Evolutionary conservation across 2,329 filamentous ascomycete genomes (phyloP).

Genomic region (Akanthomyces lecanii): DNA sequence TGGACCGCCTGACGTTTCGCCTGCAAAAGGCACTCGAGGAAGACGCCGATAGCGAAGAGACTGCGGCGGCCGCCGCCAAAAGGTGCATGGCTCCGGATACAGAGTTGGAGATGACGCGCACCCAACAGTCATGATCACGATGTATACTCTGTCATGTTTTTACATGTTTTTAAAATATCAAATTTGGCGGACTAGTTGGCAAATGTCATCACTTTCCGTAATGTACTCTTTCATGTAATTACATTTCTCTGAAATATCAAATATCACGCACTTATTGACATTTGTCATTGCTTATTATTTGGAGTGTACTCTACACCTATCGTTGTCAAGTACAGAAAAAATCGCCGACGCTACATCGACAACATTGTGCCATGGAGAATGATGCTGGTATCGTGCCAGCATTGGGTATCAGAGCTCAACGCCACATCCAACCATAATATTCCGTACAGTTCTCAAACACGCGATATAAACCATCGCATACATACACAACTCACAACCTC

Average conservation of each 20-base stretch:
- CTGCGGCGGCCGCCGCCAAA: conserved; percentile 7
- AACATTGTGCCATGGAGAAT: neutral
- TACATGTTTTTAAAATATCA: neutral
- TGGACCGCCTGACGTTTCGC: conserved; percentile 57
- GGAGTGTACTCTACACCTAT: neutral
- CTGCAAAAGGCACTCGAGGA: conserved; percentile 37
- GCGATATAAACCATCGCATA: no score
- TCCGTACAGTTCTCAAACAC: neutral
- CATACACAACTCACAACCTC: neutral
- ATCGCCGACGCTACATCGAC: neutral
- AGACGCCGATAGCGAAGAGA: conserved; percentile 18
- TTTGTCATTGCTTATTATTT: no score
- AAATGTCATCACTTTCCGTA: neutral
- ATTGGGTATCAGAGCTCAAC: neutral
- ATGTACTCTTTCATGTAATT: no score
- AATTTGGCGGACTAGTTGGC: neutral
- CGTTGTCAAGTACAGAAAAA: neutral
- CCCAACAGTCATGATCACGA: neutral
- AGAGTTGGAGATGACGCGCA: neutral
- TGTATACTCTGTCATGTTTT: neutral
- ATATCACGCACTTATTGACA: no score
- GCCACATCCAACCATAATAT: neutral
- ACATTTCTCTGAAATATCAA: no score
- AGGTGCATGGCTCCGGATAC: neutral
- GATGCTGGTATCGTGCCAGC: neutral